Evolutionary conservation across 179 eudicot species (phyloP).

Genomic region (Drosera spatulata): DNA sequence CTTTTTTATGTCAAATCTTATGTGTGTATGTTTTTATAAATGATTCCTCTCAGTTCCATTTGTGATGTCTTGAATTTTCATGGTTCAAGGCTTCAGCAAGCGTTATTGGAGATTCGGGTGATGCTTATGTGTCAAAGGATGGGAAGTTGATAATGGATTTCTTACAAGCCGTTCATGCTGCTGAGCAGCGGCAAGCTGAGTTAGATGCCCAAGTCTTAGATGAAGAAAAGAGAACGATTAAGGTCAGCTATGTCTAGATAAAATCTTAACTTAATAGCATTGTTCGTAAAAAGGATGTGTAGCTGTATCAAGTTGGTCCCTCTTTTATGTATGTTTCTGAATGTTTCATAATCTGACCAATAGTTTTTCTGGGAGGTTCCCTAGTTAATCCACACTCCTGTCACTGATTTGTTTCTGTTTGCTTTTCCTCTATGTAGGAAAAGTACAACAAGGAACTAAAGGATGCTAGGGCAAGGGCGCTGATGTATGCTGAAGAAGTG

Average conservation of each 20-base stretch:
- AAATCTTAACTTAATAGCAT: not conserved
- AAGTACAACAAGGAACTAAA: conserved; percentile 86
- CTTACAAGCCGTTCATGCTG: conserved; percentile 85
- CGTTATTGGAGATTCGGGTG: conserved; percentile 29
- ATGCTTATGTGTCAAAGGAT: conserved; percentile 46
- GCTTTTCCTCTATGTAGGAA: conserved; percentile 28
- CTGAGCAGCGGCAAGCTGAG: conserved; percentile 92
- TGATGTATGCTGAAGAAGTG: conserved; percentile 95
- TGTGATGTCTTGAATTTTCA: conserved; percentile 8
- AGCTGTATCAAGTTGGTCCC: not conserved
- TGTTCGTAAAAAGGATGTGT: not conserved
- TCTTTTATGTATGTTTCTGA: not conserved
- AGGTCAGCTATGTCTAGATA: conserved; percentile 26
- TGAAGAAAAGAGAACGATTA: conserved; percentile 74
- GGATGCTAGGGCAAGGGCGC: conserved; percentile 96
- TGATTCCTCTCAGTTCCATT: not conserved
- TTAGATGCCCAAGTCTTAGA: conserved; percentile 59
- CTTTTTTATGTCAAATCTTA: not conserved
- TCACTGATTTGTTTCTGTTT: not conserved
- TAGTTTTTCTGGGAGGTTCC: not conserved
- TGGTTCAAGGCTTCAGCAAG: conserved; percentile 33
- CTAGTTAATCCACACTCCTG: not conserved
- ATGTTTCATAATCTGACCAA: not conserved
- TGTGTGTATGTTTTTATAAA: not conserved
- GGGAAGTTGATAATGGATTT: conserved; percentile 86